Evolutionary conservation across 441 rosid species (phyloP), one percentile per base, ranked within the genome.

Genomic region (Arabidopsis hybrid): DNA sequence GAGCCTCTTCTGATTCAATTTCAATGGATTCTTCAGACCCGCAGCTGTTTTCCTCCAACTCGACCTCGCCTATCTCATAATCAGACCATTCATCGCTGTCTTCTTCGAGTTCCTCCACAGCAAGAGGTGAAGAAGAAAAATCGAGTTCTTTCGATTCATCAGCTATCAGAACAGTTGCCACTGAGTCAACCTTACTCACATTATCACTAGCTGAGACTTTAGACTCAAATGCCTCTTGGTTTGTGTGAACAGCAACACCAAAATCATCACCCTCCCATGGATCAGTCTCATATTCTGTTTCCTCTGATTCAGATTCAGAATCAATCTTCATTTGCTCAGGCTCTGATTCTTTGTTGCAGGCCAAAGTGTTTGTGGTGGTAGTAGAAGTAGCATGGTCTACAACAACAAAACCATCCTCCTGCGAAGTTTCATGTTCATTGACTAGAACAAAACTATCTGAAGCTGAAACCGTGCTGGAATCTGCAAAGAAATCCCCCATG

Each of bases 81-180:
- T 70, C 76, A 0, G 80, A 70, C 76, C 76, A 76, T 8, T 57
- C 75, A 76, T 76, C 81, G 21, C 46, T 52, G 34, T 72, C 80
- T 71, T 43, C 31, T 40, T 57, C 60, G 4, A 3, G 12, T 49
- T 74, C 51, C 8, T 55, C 42, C 69, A 8, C 26, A 40, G 31
- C 6, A 34, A 32, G 47, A 61, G 53, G 53, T 39, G 52, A 11
- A 12, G 47, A 5, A 12, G 47, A 12, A 4, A 18, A 11, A 39
- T 72, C 39, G 10, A 45, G 42, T 38, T 57, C 65, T 58, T 49
- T 29, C 3, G 66, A 10, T 62, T 61, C 74, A 36, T 55, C 79
- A 62, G 60, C 66, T n/a, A 14, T 11, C 50, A 53, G 7, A 68
- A 60, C 74, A 35, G 65, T 53, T 11, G 74, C 32, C 47, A 52